Conservation (phyloP, 768 basidiomycete genomes). For the Xerocomus potaroensis region DNA sequence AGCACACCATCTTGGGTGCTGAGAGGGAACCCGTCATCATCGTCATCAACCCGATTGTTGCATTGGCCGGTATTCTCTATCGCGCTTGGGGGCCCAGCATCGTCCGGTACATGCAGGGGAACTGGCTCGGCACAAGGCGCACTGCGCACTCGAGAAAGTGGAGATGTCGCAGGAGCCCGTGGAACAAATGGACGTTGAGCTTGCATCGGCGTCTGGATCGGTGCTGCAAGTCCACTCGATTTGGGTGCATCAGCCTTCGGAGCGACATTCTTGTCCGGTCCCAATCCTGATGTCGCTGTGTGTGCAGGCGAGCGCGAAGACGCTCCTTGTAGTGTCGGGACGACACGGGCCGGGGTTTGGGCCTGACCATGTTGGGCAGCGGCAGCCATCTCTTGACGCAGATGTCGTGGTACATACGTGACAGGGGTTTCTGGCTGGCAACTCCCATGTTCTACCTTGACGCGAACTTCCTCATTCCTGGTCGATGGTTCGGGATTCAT, state of each 20-base stretch:
- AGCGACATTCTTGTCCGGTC: not conserved
- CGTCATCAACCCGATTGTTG: slow-evolving; percentile 25
- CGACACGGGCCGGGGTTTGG: not conserved
- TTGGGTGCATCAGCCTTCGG: not conserved
- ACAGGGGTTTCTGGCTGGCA: slow-evolving; percentile 17
- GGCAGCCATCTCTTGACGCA: slow-evolving; percentile 28
- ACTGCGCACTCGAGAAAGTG: slow-evolving; percentile 11
- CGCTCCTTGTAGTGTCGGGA: not conserved
- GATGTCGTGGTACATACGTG: slow-evolving; percentile 38
- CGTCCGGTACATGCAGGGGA: not conserved
- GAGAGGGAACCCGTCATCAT: slow-evolving; percentile 43
- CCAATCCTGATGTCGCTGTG: not conserved
- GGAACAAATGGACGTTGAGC: slow-evolving; percentile 27
- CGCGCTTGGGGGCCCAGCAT: not conserved
- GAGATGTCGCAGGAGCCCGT: slow-evolving; percentile 3
- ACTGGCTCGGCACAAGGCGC: slow-evolving; percentile 8
- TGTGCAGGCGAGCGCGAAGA: not conserved
- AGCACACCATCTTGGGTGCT: slow-evolving; percentile 67
- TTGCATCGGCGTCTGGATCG: slow-evolving; percentile 33
- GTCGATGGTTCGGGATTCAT: not conserved
- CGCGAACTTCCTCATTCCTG: not conserved
- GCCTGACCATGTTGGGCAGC: slow-evolving; percentile 7
- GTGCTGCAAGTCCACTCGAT: slow-evolving; percentile 28
- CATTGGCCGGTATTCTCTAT: slow-evolving; percentile 1
- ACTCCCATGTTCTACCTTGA: slow-evolving; percentile 19